These are phyloP conservation scores for Cyclotella distinguenda DNA, from an alignment of 108 stramenopile genomes.

Conservation along the genomic window DNA sequence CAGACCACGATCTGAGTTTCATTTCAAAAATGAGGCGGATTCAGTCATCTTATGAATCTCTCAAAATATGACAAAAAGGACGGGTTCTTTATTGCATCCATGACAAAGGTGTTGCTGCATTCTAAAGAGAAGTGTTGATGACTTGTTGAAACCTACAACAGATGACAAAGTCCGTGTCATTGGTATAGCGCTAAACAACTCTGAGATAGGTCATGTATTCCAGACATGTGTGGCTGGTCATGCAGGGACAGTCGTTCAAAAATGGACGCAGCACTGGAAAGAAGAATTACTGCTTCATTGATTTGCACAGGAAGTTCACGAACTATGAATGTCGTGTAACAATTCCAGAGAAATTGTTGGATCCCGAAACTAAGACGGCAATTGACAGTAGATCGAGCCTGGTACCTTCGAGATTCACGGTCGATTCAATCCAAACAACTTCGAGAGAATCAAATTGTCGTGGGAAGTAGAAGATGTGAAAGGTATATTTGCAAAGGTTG, in stretches of 20 bases:
- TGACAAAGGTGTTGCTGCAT: no score
- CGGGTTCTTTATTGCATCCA: no score
- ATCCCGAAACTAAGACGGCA: neutral
- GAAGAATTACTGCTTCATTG: neutral
- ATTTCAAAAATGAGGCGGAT: no score
- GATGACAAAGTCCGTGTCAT: slow-evolving; percentile 1
- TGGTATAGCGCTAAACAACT: neutral
- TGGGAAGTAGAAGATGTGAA: slow-evolving; percentile 2
- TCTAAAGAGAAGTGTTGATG: no score
- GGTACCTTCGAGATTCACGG: neutral
- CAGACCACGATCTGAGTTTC: no score
- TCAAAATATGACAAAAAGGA: no score
- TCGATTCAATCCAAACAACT: neutral
- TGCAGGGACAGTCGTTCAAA: neutral
- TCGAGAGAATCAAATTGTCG: neutral
- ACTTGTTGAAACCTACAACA: neutral
- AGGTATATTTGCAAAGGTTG: neutral
- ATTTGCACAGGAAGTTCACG: neutral
- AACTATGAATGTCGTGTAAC: neutral
- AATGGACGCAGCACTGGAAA: neutral
- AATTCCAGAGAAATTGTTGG: neutral
- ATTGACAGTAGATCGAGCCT: neutral
- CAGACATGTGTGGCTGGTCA: neutral
- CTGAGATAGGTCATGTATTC: neutral
- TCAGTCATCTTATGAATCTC: no score